Base-by-base conservation (phyloP, 768 basidiomycete species). In the Boletus sensibilis region DNA sequence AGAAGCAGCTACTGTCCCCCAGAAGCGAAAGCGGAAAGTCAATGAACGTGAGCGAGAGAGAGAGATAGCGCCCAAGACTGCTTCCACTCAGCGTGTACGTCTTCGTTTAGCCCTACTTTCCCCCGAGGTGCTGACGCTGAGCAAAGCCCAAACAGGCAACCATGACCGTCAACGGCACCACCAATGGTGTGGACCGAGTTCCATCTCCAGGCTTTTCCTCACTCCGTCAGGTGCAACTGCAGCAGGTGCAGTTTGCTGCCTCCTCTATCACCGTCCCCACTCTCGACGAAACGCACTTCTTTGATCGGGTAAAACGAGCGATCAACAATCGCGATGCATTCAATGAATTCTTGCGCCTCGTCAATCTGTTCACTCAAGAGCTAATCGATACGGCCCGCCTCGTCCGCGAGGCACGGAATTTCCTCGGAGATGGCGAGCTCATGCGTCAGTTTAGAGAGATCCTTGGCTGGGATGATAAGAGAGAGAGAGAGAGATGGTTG, bases 311-410 rank as follows among this genome's bases (percentile, higher is more conserved):
- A 47, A 88, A 86, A 64, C 83, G 82, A 16, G 78, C 81, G 1
- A 75, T 93, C 42, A 86, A 88, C 53, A 86, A 81, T 59, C 79
- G 87, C 13, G 89, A 92, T 46, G 83, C 85, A 1, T 92, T 90
- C 73, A 92, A 94, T 70, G 97, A 98, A 72, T 98, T 99, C 74
- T 76, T 99, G 58, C 97, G 94, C 68, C 77, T 98, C 43, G 82
- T 98, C 62, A 98, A 98, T 71, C 80, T 99, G 2, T 99, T 94
- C 67, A 90, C 92, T 2, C 93, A 96, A 68, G 92, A 94, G 57
- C 85, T 92, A 66, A 96, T 99, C 63, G 94, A 98, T 64, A 84
- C 86, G 2, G 82, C 86, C 25, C 84, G 88, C 16, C 81, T 98
- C 10, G 81, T 98, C 46, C 85, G 90, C 60, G 89, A 95, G 64